These are phyloP conservation scores for Hydrangea macrophylla DNA, from an alignment of 148 eudicot species.

Conservation along the genomic window DNA sequence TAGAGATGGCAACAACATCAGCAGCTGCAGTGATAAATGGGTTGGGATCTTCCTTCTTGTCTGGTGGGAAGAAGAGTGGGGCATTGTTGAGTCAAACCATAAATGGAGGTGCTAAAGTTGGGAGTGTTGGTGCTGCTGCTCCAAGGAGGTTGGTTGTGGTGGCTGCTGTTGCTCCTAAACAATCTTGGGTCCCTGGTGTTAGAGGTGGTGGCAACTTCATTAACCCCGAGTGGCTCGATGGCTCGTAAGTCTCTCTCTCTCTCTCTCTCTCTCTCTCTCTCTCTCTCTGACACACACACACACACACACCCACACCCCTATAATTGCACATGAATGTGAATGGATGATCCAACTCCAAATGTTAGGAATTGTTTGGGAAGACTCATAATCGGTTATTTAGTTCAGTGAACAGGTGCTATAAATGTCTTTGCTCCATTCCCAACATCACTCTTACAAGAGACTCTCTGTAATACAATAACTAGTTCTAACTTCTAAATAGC, in stretches of 20 bases:
- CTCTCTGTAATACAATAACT: too few relatives aligned
- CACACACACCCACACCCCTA: too few relatives aligned
- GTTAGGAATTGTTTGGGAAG: too few relatives aligned
- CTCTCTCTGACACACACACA: too few relatives aligned
- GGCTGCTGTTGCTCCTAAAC: conserved; percentile 69
- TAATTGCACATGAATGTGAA: too few relatives aligned
- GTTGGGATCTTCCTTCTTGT: conserved; percentile 65
- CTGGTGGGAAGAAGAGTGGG: conserved; percentile 58
- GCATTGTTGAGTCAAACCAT: conserved; percentile 35
- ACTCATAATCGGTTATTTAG: too few relatives aligned
- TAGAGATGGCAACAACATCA: conserved; percentile 60
- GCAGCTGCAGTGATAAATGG: conserved; percentile 78
- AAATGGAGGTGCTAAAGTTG: conserved; percentile 23
- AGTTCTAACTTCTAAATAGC: too few relatives aligned
- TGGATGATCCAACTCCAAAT: too few relatives aligned
- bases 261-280: neutral
- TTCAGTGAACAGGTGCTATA: too few relatives aligned
- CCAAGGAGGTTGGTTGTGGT: conserved; percentile 47
- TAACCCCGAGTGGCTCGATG: conserved; percentile 99
- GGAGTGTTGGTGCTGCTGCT: conserved; percentile 19
- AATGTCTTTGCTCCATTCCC: too few relatives aligned
- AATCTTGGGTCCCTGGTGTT: conserved; percentile 92
- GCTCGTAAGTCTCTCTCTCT: conserved; percentile 63
- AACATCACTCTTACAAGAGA: too few relatives aligned
- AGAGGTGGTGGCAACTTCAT: conserved; percentile 73